phyloP scores from a whole-genome alignment of 495 filamentous ascomycete genomes.

The Penicillium odoratum region DNA sequence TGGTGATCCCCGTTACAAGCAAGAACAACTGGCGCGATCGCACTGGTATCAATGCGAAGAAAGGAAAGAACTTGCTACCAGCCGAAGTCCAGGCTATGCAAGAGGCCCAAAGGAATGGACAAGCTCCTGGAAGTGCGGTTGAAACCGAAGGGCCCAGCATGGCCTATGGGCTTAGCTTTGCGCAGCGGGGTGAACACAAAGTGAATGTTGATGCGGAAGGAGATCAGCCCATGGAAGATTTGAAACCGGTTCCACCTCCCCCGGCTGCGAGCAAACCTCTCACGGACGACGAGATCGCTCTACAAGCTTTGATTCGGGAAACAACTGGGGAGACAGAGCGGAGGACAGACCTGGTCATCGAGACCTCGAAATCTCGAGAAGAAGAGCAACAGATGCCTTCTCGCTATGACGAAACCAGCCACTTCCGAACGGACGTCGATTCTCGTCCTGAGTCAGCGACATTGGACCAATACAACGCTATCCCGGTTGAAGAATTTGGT shows the following conservation, averaged over 20 bases:
- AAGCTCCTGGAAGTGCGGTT: conserved; percentile 29
- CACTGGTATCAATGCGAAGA: conserved; percentile 48
- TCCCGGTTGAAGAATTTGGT: conserved; percentile 94
- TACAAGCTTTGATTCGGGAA: conserved; percentile 69
- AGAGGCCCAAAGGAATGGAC: conserved; percentile 36
- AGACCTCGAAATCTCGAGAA: conserved; percentile 30
- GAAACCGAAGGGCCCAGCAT: conserved; percentile 42
- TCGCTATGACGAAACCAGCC: conserved; percentile 61
- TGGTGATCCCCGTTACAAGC: conserved; percentile 65
- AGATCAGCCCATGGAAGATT: conserved; percentile 35
- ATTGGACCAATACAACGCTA: conserved; percentile 79
- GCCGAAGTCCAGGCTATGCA: conserved; percentile 51
- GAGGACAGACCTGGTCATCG: conserved; percentile 61
- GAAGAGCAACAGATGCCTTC: conserved; percentile 28
- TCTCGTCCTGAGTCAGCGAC: conserved; percentile 73
- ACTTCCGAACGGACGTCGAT: conserved; percentile 65
- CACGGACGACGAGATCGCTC: conserved; percentile 73
- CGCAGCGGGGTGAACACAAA: conserved; percentile 22
- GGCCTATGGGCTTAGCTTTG: conserved; percentile 50
- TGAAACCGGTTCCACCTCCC: conserved; percentile 12
- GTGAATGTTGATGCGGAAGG: conserved; percentile 21
- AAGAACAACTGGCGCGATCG: conserved; percentile 73
- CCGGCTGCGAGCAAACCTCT: conserved; percentile 30
- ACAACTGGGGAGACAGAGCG: conserved; percentile 51
- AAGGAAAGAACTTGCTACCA: conserved; percentile 53